phyloP scores from a whole-genome alignment of 257 asterid species.

The Orobanche coerulescens region DNA sequence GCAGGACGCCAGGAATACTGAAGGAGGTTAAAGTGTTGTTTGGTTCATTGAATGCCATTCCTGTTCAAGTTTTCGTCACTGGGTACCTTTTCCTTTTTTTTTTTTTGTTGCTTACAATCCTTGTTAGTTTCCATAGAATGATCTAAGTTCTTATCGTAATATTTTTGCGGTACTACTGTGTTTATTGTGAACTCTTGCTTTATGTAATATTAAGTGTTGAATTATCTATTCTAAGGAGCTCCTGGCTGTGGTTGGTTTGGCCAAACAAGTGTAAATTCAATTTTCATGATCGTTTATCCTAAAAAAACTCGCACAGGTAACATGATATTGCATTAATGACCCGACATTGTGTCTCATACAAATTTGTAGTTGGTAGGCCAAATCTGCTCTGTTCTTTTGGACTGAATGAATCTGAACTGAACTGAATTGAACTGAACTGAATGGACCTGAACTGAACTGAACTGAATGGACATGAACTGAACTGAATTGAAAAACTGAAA shows the following conservation, averaged over 20 bases:
- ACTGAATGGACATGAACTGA: no score
- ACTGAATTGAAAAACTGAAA: no score
- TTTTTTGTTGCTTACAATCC: conserved; percentile 3
- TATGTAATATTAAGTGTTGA: background rate
- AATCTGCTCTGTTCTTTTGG: background rate
- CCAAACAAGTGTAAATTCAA: background rate
- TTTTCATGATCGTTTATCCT: background rate
- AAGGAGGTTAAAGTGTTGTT: conserved; percentile 61
- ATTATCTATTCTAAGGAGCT: background rate
- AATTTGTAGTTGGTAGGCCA: background rate
- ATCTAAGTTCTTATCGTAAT: background rate
- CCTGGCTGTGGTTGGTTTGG: background rate
- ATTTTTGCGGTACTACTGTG: no score
- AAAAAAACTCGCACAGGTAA: background rate
- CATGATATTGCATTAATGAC: background rate
- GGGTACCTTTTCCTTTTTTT: conserved; percentile 43
- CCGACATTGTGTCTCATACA: background rate
- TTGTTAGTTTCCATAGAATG: conserved; percentile 1
- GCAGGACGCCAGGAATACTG: conserved; percentile 64
- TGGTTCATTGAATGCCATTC: conserved; percentile 53
- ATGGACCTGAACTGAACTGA: no score
- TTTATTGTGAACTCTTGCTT: background rate
- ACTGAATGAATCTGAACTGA: no score
- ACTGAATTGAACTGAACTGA: no score
- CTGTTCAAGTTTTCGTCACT: conserved; percentile 52